phyloP scores from a whole-genome alignment of 139 green algal genomes.

The Closterium sp. region DNA sequence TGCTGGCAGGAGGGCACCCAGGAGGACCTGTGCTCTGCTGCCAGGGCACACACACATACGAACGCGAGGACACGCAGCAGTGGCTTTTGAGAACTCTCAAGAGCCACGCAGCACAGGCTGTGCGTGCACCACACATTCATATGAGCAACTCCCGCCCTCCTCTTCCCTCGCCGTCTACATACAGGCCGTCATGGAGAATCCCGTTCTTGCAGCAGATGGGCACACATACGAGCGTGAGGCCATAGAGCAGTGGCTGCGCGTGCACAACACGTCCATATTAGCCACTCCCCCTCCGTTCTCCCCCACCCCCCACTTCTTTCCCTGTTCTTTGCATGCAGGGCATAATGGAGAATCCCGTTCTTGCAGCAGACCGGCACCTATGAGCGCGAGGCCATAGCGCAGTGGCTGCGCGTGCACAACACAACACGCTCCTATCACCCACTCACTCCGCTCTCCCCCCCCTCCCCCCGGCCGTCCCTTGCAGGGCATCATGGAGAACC shows the following conservation, averaged over 20 bases:
- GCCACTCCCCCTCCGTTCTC: no score
- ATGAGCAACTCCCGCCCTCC: no score
- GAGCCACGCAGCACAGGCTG: no score
- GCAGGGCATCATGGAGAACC: conserved; percentile 67
- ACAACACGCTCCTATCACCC: no score
- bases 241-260: conserved; percentile 65
- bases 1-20: no score
- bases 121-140: no score
- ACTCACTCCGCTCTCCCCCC: no score
- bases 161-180: no score
- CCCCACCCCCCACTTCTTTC: neutral
- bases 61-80: no score
- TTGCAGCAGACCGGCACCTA: conserved; percentile 68
- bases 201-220: conserved; percentile 70
- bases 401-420: conserved; percentile 58
- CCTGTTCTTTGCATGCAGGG: neutral
- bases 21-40: no score
- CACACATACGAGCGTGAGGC: conserved; percentile 71
- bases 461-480: neutral
- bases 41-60: no score
- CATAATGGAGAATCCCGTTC: conserved; percentile 74
- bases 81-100: no score
- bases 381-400: conserved; percentile 69
- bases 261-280: conserved; percentile 16
- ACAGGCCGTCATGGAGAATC: conserved; percentile 67